Conservation (phyloP, 78 protist genomes). For the Chrysochromulina parva region DNA sequence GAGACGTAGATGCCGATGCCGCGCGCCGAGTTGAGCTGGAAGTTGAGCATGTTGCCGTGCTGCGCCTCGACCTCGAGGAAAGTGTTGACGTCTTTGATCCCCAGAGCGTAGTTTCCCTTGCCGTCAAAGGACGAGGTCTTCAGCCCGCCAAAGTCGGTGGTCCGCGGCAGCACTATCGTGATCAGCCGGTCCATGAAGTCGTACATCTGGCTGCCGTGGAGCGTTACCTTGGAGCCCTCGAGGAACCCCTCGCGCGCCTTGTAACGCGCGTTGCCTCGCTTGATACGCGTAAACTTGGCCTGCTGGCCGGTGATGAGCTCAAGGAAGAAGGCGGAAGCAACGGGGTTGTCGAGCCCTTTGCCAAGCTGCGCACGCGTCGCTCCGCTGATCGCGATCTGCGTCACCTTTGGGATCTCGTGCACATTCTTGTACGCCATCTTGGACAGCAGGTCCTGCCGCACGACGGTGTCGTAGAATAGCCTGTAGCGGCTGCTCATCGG, state of each 20-base stretch:
- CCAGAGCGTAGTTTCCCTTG: background rate
- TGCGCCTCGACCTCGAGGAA: background rate
- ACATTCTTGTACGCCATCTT: slow-evolving; percentile 18
- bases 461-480: background rate
- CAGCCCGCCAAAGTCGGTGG: background rate
- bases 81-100: background rate
- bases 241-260: background rate
- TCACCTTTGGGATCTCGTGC: background rate
- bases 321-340: background rate
- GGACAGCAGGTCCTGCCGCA: background rate
- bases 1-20: background rate
- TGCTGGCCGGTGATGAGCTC: slow-evolving; percentile 8
- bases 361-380: background rate
- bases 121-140: background rate
- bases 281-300: background rate
- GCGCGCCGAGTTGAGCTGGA: background rate
- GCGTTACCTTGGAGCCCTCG: background rate
- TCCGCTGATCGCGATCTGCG: background rate
- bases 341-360: background rate
- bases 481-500: background rate
- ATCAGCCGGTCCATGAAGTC: background rate
- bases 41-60: background rate
- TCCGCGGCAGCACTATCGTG: background rate
- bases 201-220: background rate
- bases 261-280: background rate